A percentile compares a stretch with the other conserved stretches of the same genome.
Conservation (phyloP, 148 eudicot species). For the Linanthus parryae region DNA sequence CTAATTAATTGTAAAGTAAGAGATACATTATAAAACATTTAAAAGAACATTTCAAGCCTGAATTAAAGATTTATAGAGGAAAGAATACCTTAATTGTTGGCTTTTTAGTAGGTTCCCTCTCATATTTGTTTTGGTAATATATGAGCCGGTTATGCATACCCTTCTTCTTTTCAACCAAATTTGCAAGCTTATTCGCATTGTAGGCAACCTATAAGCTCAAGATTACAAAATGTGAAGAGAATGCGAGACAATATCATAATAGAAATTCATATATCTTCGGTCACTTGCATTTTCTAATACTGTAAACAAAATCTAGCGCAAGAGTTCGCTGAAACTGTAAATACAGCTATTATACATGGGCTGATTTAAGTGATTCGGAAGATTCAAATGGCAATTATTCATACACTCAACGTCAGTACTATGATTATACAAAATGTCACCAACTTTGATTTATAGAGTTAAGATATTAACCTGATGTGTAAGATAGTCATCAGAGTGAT, state of each 20-base stretch:
- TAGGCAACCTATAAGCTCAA: conserved; percentile 52
- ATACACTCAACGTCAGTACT: not conserved
- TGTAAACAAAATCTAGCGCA: no score
- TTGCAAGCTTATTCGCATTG: conserved; percentile 81
- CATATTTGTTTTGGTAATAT: conserved; percentile 70
- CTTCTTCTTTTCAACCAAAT: conserved; percentile 69
- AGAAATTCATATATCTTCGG: not conserved
- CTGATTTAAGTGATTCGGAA: no score
- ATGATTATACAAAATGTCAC: not conserved
- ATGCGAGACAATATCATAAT: not conserved
- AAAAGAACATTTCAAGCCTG: no score
- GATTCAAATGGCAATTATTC: not conserved
- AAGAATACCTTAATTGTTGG: conserved; percentile 64
- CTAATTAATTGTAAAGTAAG: no score
- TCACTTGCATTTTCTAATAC: not conserved
- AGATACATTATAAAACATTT: no score
- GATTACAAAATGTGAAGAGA: not conserved
- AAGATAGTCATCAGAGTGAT: conserved; percentile 89
- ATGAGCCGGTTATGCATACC: conserved; percentile 55
- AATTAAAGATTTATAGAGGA: no score
- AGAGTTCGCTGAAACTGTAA: no score
- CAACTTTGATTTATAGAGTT: no score
- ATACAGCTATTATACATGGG: no score
- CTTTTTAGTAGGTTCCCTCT: conserved; percentile 50
- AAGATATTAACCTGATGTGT: conserved; percentile 65